A percentile compares a stretch with the other conserved stretches of the same genome.
Evolutionary conservation across 1,284 basidiomycete genomes (phyloP).

Genomic region (Cerrena zonata): DNA sequence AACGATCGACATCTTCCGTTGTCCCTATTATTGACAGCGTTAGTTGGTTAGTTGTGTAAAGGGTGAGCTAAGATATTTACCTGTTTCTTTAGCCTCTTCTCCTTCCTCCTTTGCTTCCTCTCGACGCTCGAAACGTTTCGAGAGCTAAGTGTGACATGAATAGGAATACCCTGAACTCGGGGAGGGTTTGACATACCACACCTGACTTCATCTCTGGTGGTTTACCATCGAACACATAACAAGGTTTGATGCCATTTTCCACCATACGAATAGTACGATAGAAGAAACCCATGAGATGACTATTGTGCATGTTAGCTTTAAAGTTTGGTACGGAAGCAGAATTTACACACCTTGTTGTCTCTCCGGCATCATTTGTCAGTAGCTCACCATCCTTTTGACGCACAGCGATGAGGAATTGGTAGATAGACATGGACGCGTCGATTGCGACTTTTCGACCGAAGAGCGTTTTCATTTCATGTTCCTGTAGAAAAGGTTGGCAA

Average conservation of each 20-base stretch:
- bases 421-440: conserved; percentile 93
- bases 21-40: conserved; percentile 46
- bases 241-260: conserved; percentile 98
- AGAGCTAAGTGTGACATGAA: conserved; percentile 52
- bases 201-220: conserved; percentile 95
- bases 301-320: conserved; percentile 19
- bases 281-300: conserved; percentile 98
- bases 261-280: conserved; percentile 96
- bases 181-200: conserved; percentile 60
- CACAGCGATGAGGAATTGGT: conserved; percentile 97
- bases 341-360: conserved; percentile 72
- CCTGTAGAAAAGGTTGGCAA: conserved; percentile 32
- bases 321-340: not conserved
- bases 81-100: conserved; percentile 94
- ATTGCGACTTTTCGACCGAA: conserved; percentile 98
- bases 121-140: conserved; percentile 85
- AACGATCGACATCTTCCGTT: conserved; percentile 86
- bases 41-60: conserved; percentile 5
- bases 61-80: conserved; percentile 25
- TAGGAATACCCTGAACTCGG: not conserved
- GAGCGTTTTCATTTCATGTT: conserved; percentile 93
- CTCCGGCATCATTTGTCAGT: conserved; percentile 92
- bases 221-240: conserved; percentile 98
- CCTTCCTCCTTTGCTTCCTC: conserved; percentile 92
- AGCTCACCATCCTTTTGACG: conserved; percentile 94